These are phyloP conservation scores for Sporobolomyces pararoseus DNA, from an alignment of 768 basidiomycete species.

Conservation along the genomic window DNA sequence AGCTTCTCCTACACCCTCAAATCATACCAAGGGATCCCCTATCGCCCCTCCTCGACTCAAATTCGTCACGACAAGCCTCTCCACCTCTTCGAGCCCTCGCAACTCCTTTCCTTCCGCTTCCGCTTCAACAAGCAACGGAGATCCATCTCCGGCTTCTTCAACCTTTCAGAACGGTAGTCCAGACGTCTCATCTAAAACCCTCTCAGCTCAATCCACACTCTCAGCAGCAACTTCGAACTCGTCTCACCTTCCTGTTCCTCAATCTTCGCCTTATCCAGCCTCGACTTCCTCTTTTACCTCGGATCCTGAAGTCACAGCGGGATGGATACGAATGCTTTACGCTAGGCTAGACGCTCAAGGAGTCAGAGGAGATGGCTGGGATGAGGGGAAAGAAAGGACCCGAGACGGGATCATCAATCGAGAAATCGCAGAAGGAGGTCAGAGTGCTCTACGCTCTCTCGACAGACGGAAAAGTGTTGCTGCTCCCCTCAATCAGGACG, in stretches of 20 bases:
- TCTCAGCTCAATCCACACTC: constrained; percentile 21
- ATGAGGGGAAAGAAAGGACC: constrained; percentile 90
- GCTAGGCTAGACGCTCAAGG: constrained; percentile 82
- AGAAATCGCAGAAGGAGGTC: constrained; percentile 51
- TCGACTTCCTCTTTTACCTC: constrained; percentile 15
- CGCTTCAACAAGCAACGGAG: neutral
- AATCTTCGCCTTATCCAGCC: constrained; percentile 10
- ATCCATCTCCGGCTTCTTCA: constrained; percentile 8
- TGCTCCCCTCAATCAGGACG: constrained; percentile 55
- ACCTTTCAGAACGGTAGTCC: neutral
- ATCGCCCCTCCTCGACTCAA: constrained; percentile 2
- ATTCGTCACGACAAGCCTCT: neutral
- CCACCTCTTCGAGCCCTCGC: neutral
- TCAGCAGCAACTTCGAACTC: constrained; percentile 38
- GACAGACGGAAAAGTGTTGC: constrained; percentile 49
- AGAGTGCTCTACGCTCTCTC: constrained; percentile 41
- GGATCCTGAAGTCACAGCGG: constrained; percentile 49
- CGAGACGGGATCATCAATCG: constrained; percentile 55
- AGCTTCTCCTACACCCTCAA: constrained; percentile 6
- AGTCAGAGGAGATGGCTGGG: constrained; percentile 91
- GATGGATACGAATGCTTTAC: constrained; percentile 79
- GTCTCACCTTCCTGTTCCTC: constrained; percentile 7
- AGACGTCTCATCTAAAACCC: constrained; percentile 6
- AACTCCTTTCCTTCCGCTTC: neutral
- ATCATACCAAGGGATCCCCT: neutral